Evolutionary conservation across 1,284 basidiomycete species (phyloP), one percentile per base, ranked within the genome.

Genomic region (Quambalaria eucalypti): DNA sequence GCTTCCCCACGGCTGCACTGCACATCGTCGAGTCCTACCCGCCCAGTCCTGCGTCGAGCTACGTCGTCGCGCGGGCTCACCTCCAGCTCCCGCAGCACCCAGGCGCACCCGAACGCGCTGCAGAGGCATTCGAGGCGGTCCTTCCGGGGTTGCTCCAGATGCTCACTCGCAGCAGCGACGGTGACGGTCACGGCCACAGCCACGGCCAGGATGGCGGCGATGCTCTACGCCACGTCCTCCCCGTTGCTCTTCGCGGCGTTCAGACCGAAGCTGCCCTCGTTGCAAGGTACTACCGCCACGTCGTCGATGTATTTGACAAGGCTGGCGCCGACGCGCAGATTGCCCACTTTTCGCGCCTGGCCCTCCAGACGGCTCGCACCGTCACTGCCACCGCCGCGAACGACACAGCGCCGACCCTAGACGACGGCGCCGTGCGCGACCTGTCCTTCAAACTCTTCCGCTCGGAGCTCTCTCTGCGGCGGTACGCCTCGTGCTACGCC

Each of bases 381-480:
- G 25, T 26, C 19, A 26, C 16, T 6, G 12, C 42, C 14, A 46
- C 42, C 6, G 4, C 42, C 21, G n/a, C n/a, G n/a, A n/a, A n/a
- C n/a, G n/a, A n/a, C n/a, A n/a, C n/a, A n/a, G n/a, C n/a, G n/a
- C n/a, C n/a, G n/a, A n/a, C n/a, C n/a, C n/a, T n/a, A n/a, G n/a
- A n/a, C n/a, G n/a, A n/a, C n/a, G 51, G 40, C 1, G 54, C 52
- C 38, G 57, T 66, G 0, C 59, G 57, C 10, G 60, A 65, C 39
- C 48, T 70, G 1, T 73, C 60, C 58, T 66, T 63, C 57, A 60
- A 52, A 33, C 53, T 67, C n/a, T 72, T 74, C 62, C 63, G 65
- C 19, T 62, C 62, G 28, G 61, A 69, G 49, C 56, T 72, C 2
- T 58, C 56, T 29, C 58, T 71, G 38, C 62, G 64, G 38, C 57